Percentiles rank a stretch among this genome's conserved stretches.
phyloP scores from a whole-genome alignment of 2,329 filamentous ascomycete genomes.

The Trichoderma citrinoviride region DNA sequence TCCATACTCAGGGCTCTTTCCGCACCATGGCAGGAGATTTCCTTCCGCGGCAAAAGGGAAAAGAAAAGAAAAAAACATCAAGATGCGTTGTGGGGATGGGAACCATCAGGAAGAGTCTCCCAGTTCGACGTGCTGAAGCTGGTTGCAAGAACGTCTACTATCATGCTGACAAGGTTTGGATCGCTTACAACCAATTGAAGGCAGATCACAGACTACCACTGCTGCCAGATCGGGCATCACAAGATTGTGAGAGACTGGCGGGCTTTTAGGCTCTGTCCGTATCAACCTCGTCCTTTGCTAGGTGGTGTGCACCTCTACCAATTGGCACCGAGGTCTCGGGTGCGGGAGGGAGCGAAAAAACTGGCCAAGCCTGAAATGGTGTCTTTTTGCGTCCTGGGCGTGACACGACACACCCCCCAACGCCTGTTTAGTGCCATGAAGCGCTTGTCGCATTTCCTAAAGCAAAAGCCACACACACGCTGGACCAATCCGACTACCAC shows the following conservation, averaged over 20 bases:
- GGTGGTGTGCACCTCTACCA: not conserved
- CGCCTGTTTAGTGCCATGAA: not conserved
- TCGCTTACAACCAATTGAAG: not conserved
- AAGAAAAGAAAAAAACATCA: not conserved
- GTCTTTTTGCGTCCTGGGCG: slow-evolving; percentile 16
- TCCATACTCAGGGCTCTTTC: not conserved
- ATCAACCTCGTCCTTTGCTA: not conserved
- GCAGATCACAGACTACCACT: not conserved
- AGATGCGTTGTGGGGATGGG: not conserved
- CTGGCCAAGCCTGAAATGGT: slow-evolving; percentile 15
- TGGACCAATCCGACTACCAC: not conserved
- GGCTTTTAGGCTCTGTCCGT: not conserved
- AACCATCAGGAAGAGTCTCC: not conserved
- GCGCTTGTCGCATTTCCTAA: not conserved
- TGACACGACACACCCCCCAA: not conserved
- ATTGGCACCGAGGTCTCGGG: not conserved
- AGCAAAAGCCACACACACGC: not conserved
- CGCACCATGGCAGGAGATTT: not conserved
- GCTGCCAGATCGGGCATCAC: slow-evolving; percentile 9
- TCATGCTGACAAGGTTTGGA: not conserved
- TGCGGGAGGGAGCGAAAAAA: slow-evolving; percentile 3
- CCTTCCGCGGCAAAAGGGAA: not conserved
- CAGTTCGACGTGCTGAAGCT: not conserved
- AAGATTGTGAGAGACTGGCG: not conserved
- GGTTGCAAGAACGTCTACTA: not conserved